A percentile compares a stretch with the other conserved stretches of the same genome.
phyloP scores from a whole-genome alignment of 2,329 filamentous ascomycete genomes.

The Ophiostoma sp. region DNA sequence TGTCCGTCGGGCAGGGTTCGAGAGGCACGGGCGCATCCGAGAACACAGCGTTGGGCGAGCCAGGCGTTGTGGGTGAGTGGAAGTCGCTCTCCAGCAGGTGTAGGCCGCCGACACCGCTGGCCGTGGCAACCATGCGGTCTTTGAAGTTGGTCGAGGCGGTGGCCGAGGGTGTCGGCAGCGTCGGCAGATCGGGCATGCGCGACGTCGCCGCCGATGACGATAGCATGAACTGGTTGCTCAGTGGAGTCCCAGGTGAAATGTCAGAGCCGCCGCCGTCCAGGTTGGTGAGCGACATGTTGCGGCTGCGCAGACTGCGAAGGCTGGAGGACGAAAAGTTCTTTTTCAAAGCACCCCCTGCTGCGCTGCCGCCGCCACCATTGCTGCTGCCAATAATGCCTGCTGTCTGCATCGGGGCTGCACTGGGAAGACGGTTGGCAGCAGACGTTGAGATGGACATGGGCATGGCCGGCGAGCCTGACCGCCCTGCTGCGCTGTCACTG shows the following conservation, averaged over 20 bases:
- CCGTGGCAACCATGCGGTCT: constrained; percentile 47
- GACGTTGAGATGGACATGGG: constrained; percentile 7
- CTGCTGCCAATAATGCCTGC: constrained; percentile 29
- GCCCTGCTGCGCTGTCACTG: neutral
- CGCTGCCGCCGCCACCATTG: neutral
- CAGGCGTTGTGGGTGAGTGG: constrained; percentile 59
- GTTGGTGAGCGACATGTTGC: constrained; percentile 64
- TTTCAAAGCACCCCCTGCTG: constrained; percentile 41
- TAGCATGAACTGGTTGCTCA: constrained; percentile 58
- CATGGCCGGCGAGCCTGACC: constrained; percentile 10
- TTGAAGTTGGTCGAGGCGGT: constrained; percentile 56
- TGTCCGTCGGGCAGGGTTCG: constrained; percentile 86
- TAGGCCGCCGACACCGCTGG: constrained; percentile 59
- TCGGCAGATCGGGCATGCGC: constrained; percentile 52
- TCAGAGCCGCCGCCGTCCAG: constrained; percentile 55
- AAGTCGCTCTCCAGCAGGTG: constrained; percentile 82
- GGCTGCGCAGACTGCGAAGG: constrained; percentile 63
- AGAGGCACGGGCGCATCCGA: constrained; percentile 67
- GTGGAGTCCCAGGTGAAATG: constrained; percentile 66
- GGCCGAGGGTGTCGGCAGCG: constrained; percentile 63
- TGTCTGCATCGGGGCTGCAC: neutral
- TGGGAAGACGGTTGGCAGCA: constrained; percentile 4
- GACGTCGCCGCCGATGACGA: constrained; percentile 32
- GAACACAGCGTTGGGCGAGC: constrained; percentile 56
- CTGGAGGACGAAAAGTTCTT: constrained; percentile 69